Percentiles rank a stretch among this genome's conserved stretches.
These are phyloP conservation scores for Chrysopogon serrulatus DNA, from an alignment of 176 grass and related monocot genomes.

Conservation along the genomic window DNA sequence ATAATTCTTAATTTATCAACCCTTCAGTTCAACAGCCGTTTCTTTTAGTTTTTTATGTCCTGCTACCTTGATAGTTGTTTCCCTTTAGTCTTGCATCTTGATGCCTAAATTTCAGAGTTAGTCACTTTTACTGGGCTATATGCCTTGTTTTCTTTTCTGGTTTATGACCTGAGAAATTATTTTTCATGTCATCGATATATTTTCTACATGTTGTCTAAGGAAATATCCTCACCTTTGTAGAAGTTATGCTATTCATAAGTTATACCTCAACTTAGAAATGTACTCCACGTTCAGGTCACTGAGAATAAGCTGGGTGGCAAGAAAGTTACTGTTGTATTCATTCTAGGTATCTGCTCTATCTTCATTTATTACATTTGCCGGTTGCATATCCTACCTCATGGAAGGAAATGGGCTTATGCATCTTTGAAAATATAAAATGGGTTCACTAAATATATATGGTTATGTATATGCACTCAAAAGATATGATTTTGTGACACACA, in stretches of 20 bases:
- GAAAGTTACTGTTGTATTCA: constrained; percentile 69
- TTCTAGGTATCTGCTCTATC: constrained; percentile 53
- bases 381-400: not conserved
- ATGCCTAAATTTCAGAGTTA: not conserved
- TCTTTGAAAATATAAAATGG: not conserved
- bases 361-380: not conserved
- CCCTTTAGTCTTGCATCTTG: not conserved
- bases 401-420: not conserved
- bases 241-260: not conserved
- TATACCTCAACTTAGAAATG: constrained; percentile 1
- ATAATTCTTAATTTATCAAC: not conserved
- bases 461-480: not conserved
- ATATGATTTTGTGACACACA: constrained; percentile 4
- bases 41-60: not conserved
- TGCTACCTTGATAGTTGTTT: not conserved
- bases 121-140: not conserved
- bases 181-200: not conserved
- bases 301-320: constrained; percentile 61
- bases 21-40: not conserved
- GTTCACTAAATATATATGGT: not conserved
- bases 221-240: not conserved
- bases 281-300: constrained; percentile 36
- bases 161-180: not conserved
- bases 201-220: not conserved
- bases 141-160: not conserved